Conservation (phyloP, 176 grass and related monocot genomes). For the Pontederia crassipes region DNA sequence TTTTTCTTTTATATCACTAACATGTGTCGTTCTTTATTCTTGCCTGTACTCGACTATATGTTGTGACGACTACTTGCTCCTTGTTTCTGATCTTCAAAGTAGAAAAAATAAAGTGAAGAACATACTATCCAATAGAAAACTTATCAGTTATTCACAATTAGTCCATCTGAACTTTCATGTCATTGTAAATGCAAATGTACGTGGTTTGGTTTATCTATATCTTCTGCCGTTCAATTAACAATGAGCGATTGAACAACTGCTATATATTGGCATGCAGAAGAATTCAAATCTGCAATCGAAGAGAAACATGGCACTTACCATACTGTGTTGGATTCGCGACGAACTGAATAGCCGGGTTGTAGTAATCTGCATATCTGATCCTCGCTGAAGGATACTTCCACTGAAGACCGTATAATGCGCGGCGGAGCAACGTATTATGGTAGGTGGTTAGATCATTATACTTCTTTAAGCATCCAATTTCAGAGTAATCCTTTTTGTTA, state of each 20-base stretch:
- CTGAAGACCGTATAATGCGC: constrained; percentile 43
- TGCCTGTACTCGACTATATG: no score
- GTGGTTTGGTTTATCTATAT: no score
- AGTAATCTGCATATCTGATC: constrained; percentile 85
- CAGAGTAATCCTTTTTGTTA: constrained; percentile 26
- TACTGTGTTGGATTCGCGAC: constrained; percentile 56
- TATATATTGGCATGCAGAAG: background rate
- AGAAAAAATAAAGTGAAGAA: no score
- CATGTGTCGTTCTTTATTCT: no score
- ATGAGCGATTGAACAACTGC: background rate
- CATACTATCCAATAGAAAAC: no score
- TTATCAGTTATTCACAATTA: no score
- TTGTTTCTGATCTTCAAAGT: no score
- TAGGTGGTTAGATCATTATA: constrained; percentile 54
- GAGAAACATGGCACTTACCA: constrained; percentile 33
- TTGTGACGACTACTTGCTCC: no score
- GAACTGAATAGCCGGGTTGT: constrained; percentile 62
- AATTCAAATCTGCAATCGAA: background rate
- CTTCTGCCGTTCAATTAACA: background rate
- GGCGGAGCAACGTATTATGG: constrained; percentile 64
- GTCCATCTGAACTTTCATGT: no score
- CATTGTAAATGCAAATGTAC: no score
- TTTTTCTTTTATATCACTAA: no score
- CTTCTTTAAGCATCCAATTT: constrained; percentile 62
- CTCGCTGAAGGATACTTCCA: constrained; percentile 40